Base-by-base conservation (phyloP, 805 yeast species). In the Tetrapisispora iriomotensis region DNA sequence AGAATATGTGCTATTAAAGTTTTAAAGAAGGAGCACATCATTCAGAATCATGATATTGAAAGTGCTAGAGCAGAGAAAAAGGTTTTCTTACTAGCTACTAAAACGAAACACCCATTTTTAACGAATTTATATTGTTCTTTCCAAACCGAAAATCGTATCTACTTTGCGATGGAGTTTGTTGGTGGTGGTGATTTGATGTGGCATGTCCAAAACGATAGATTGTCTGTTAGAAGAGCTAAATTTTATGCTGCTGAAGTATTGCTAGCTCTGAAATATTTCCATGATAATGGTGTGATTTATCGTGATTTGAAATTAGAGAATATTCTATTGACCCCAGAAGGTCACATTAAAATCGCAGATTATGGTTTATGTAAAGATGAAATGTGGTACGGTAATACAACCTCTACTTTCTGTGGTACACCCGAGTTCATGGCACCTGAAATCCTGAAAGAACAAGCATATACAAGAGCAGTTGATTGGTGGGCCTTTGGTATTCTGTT, bases 391-490 rank as follows among this genome's bases (percentile, higher is more conserved):
- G 87, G 86, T 10, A 77, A 73, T 49, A 85, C 88, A 15, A 92
- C 96, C 0, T 79, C 85, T 4, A 92, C 98, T 0, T 92, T 90
- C 67, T 92, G 98, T 68, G 98, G 99, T 51, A 92, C 99, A 2
- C 99, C 99, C 0, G 98, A 92, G 61, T 84, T 92, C 50, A 92
- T 92, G 95, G 99, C 98, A 1, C 99, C 99, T 0, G 99, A 92
- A 62, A 90, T 92, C 49, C 70, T 92, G 55, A 79, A 85, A 47
- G 97, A 92, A 39, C 94, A 88, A 61, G 82, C 79, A 43, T 92
- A 92, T 55, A 92, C 87, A 38, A 77, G 94, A 55, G 82, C 92
- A 29, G 98, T 92, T 39, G 99, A 92, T 64, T 92, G 98, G 98
- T 92, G 98, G 98, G 97, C 98, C 1, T 86, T 88, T 69, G 99